A percentile compares a stretch with the other conserved stretches of the same genome.
Evolutionary conservation across 345 rosid genomes (phyloP).

Genomic region (Pistacia vera): DNA sequence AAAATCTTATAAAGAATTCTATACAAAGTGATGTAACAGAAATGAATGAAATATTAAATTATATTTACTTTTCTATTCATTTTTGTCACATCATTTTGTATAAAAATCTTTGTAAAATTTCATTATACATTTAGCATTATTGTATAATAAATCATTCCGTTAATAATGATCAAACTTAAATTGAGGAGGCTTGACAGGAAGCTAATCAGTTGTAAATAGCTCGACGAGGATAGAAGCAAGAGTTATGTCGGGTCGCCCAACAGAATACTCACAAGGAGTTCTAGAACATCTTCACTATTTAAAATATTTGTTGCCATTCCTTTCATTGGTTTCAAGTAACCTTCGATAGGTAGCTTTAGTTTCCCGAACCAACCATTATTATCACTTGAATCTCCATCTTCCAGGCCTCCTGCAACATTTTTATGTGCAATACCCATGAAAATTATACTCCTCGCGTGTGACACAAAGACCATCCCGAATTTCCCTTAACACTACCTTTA

Average conservation of each 20-base stretch:
- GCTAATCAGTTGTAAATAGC: neutral
- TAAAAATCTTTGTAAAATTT: too few relatives aligned
- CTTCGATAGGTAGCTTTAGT: neutral
- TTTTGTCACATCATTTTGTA: too few relatives aligned
- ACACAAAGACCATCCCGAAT: constrained; percentile 17
- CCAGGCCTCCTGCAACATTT: neutral
- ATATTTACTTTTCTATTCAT: too few relatives aligned
- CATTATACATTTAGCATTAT: too few relatives aligned
- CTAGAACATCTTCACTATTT: neutral
- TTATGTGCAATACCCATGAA: constrained; percentile 4
- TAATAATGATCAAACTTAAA: too few relatives aligned
- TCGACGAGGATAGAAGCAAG: neutral
- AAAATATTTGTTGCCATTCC: neutral
- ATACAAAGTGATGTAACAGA: too few relatives aligned
- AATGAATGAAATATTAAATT: too few relatives aligned
- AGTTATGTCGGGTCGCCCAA: constrained; percentile 1
- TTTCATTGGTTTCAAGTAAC: too few relatives aligned
- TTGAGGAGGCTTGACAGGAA: too few relatives aligned
- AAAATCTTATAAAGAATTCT: too few relatives aligned
- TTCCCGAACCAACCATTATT: neutral
- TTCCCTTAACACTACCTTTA: neutral
- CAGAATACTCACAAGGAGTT: neutral
- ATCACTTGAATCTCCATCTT: too few relatives aligned
- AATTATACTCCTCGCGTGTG: constrained; percentile 8
- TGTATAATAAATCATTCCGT: too few relatives aligned